A percentile compares a stretch with the other conserved stretches of the same genome.
phyloP scores from a whole-genome alignment of 306 rosid genomes.

The Cajanus cajan region DNA sequence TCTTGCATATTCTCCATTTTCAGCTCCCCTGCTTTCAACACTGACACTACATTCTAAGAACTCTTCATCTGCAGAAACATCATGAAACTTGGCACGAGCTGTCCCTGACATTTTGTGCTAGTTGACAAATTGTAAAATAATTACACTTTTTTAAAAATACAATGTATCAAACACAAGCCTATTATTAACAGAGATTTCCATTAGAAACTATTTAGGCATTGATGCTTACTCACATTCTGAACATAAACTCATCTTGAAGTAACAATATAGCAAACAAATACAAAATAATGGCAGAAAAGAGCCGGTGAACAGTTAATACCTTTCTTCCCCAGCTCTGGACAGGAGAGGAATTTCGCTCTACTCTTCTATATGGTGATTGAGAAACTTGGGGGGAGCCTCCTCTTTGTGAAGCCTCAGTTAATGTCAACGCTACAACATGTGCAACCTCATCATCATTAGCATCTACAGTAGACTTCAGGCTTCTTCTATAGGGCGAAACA shows the following conservation, averaged over 20 bases:
- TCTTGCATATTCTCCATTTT: conserved; percentile 65
- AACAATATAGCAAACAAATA: conserved; percentile 20
- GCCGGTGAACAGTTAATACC: conserved; percentile 32
- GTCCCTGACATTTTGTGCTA: conserved; percentile 46
- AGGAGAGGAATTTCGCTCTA: conserved; percentile 49
- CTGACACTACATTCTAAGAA: conserved; percentile 64
- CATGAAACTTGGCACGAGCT: conserved; percentile 44
- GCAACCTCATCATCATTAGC: conserved; percentile 55
- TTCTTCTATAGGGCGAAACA: conserved; percentile 51
- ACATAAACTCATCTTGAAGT: background rate
- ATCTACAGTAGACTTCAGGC: conserved; percentile 46
- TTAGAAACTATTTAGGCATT: conserved; percentile 29
- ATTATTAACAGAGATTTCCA: conserved; percentile 40
- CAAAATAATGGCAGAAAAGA: conserved; percentile 7
- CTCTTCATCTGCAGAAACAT: conserved; percentile 51
- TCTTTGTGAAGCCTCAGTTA: conserved; percentile 72
- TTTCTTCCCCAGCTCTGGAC: conserved; percentile 51
- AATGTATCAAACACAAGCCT: conserved; percentile 28
- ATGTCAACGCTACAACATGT: conserved; percentile 43
- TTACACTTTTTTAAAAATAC: conserved; percentile 1
- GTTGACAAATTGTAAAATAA: conserved; percentile 30
- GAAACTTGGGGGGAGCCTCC: conserved; percentile 66
- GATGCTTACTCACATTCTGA: conserved; percentile 29
- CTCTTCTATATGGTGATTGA: conserved; percentile 41
- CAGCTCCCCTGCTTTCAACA: conserved; percentile 65